These are phyloP conservation scores for Mycotypha africana DNA, from an alignment of 371 early-diverging fungal species.

Conservation along the genomic window DNA sequence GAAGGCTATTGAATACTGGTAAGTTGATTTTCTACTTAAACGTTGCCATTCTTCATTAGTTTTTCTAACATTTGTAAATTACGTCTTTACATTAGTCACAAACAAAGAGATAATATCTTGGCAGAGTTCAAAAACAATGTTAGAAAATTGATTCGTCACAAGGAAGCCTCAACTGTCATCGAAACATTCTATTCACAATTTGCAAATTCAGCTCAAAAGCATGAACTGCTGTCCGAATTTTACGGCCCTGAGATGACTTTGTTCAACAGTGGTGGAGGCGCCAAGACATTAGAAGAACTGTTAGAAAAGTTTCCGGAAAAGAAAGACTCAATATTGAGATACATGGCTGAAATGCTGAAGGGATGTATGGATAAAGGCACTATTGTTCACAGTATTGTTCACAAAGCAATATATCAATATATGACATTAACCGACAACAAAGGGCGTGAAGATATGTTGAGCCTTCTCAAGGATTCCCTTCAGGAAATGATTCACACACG, in stretches of 20 bases:
- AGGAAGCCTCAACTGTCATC: slow-evolving; percentile 77
- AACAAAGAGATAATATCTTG: slow-evolving; percentile 68
- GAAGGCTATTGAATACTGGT: slow-evolving; percentile 84
- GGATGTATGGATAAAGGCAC: slow-evolving; percentile 83
- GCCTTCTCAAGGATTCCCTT: slow-evolving; percentile 75
- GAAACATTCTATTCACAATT: slow-evolving; percentile 84
- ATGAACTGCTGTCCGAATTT: slow-evolving; percentile 82
- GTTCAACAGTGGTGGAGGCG: slow-evolving; percentile 48
- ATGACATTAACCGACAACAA: slow-evolving; percentile 57
- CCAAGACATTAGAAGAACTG: slow-evolving; percentile 60
- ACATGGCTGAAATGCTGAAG: slow-evolving; percentile 64
- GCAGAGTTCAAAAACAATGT: slow-evolving; percentile 80
- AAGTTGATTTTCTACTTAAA: slow-evolving; percentile 23
- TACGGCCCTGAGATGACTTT: slow-evolving; percentile 90
- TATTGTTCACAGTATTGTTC: slow-evolving; percentile 80
- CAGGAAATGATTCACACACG: slow-evolving; percentile 88
- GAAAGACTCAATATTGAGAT: slow-evolving; percentile 67
- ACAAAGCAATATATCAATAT: slow-evolving; percentile 84
- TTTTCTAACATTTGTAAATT: no score
- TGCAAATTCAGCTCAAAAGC: slow-evolving; percentile 73
- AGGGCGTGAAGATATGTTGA: slow-evolving; percentile 58
- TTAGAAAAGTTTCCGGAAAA: slow-evolving; percentile 69
- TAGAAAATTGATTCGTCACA: slow-evolving; percentile 72
- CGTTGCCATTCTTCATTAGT: no score
- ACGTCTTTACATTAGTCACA: slow-evolving; percentile 52